Evolutionary conservation across 306 rosid genomes (phyloP).

Genomic region (Quercus dentata): DNA sequence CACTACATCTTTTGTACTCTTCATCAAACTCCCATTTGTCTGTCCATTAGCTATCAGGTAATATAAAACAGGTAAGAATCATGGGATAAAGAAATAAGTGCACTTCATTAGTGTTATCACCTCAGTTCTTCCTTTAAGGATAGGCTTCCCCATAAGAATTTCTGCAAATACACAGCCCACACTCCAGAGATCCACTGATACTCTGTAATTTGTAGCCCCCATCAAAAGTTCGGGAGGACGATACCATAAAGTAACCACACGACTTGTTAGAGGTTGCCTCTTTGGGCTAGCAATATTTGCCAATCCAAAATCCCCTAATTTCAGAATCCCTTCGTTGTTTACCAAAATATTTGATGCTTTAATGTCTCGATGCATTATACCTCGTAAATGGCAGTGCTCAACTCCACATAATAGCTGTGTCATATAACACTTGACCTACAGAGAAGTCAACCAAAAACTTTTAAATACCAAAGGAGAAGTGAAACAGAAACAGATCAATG

Average conservation of each 20-base stretch:
- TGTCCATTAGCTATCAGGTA: neutral
- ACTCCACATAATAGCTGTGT: slow-evolving; percentile 88
- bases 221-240: slow-evolving; percentile 98
- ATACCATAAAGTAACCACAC: slow-evolving; percentile 95
- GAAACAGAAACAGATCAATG: neutral
- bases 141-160: slow-evolving; percentile 68
- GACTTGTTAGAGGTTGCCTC: slow-evolving; percentile 74
- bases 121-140: slow-evolving; percentile 99
- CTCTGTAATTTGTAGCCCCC: slow-evolving; percentile 87
- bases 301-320: slow-evolving; percentile 93
- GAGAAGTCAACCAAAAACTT: slow-evolving; percentile 10
- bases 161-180: slow-evolving; percentile 96
- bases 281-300: slow-evolving; percentile 65
- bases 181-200: slow-evolving; percentile 95
- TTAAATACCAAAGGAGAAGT: neutral
- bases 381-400: slow-evolving; percentile 96
- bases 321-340: slow-evolving; percentile 80
- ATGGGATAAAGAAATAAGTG: neutral
- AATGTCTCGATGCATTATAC: slow-evolving; percentile 90
- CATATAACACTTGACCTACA: slow-evolving; percentile 88
- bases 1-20: neutral
- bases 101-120: slow-evolving; percentile 29
- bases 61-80: neutral
- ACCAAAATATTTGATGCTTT: slow-evolving; percentile 89
- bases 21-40: neutral